Base-by-base conservation (phyloP, 345 rosid genomes). In the Linum trigynum region DNA sequence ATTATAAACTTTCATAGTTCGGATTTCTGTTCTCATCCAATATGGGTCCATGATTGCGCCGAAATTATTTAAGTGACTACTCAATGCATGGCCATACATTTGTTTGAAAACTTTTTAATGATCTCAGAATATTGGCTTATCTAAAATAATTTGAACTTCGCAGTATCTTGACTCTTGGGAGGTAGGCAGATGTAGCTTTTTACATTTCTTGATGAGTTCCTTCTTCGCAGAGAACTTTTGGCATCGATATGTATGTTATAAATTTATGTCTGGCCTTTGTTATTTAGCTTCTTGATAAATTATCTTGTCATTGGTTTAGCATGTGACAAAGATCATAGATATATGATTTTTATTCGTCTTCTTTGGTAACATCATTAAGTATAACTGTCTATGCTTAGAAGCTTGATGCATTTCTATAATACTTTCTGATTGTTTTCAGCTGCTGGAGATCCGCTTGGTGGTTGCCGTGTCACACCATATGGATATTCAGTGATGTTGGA, bases 361-460 rank as follows among this genome's bases (percentile, higher is more conserved):
- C 53, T 48, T 14, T 9, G 53, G 53, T 48, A 1, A 48, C 9
- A 48, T 9, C 53, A 48, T 48, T 3, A 48, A 15, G 9, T 48
- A 23, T 23, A 23, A 23, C 32, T 23, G 32, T 23, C 32, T 23
- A 23, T 23, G 32, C 32, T 23, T 23, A 23, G 14, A 48, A 48
- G 53, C 53, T 48, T 48, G 53, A 48, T 15, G 11, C 3, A 48
- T 48, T 15, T 48, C 53, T 9, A n/a, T 39, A 39, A 11, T 62
- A 9, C 4, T 39, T 48, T 48, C 53, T 9, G 53, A 48, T 48
- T 48, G 53, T 9, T 43, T 48, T 48, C 89, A 92, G 98, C 98
- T 60, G 67, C 69, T 60, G 78, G 82, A 71, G 98, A 92, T 82
- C 96, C 98, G 64, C 83, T 90, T 5, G 98, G 98, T 41, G 90